These are phyloP conservation scores for Globisporangium viniferum DNA, from an alignment of 352 stramenopile species.

Conservation along the genomic window DNA sequence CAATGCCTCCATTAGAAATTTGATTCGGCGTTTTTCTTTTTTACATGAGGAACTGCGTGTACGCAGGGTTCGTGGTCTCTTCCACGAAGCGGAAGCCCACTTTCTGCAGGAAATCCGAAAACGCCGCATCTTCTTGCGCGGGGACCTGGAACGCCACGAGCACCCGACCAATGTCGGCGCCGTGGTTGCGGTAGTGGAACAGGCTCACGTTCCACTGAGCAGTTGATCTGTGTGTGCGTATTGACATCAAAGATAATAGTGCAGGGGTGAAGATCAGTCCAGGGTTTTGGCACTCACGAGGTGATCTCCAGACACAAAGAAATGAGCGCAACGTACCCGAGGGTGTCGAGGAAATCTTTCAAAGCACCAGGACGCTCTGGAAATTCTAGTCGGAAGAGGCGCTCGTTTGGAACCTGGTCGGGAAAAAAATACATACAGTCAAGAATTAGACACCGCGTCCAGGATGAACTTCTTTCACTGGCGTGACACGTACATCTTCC, in stretches of 20 bases:
- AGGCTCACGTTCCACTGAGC: constrained; percentile 96
- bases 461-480: neutral
- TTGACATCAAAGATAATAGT: neutral
- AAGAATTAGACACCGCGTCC: neutral
- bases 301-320: neutral
- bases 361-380: constrained; percentile 89
- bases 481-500: constrained; percentile 39
- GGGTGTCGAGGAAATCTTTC: constrained; percentile 91
- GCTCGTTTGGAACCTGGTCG: constrained; percentile 82
- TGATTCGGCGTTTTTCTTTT: constrained; percentile 2
- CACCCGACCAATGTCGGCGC: constrained; percentile 96
- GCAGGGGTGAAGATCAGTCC: neutral
- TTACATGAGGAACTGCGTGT: constrained; percentile 79
- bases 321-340: constrained; percentile 38
- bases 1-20: neutral
- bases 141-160: constrained; percentile 96
- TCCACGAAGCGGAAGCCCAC: constrained; percentile 80
- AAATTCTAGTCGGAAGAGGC: constrained; percentile 97
- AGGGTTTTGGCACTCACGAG: neutral
- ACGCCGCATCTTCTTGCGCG: constrained; percentile 43
- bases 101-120: constrained; percentile 59
- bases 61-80: constrained; percentile 82
- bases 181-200: constrained; percentile 99
- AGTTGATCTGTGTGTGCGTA: neutral
- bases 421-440: neutral